Percentiles rank a stretch among this genome's conserved stretches.
phyloP scores from a whole-genome alignment of 2,329 filamentous ascomycete species.

The Aplosporella prunicola region DNA sequence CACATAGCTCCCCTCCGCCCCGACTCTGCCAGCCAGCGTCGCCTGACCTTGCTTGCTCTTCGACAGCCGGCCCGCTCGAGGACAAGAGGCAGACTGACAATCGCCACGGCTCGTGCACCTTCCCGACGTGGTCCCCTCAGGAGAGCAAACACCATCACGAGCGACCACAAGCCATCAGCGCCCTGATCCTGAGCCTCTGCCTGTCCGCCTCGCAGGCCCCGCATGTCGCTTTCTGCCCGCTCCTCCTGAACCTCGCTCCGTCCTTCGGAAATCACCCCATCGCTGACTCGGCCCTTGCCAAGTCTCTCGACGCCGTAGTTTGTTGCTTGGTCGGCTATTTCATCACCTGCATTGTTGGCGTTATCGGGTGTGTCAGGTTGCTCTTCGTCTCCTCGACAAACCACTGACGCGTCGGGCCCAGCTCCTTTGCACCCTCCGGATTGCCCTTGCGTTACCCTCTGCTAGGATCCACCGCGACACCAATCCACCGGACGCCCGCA shows the following conservation, averaged over 20 bases:
- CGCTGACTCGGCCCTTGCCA: background rate
- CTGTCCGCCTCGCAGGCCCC: slow-evolving; percentile 12
- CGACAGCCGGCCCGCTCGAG: slow-evolving; percentile 7
- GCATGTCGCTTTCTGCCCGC: slow-evolving; percentile 10
- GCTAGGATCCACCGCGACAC: background rate
- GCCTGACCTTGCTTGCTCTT: background rate
- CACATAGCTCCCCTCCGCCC: slow-evolving; percentile 3
- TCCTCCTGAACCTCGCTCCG: background rate
- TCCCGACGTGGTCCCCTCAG: slow-evolving; percentile 11
- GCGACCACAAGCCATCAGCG: slow-evolving; percentile 5
- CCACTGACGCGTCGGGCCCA: slow-evolving; percentile 22
- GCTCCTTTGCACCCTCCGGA: slow-evolving; percentile 16
- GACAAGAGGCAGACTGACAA: background rate
- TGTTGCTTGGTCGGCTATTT: slow-evolving; percentile 7
- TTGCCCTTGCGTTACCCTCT: background rate
- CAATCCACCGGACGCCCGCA: background rate
- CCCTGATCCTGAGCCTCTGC: slow-evolving; percentile 5
- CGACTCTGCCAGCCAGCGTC: background rate
- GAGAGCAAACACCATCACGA: slow-evolving; percentile 13
- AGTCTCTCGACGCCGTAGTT: slow-evolving; percentile 6
- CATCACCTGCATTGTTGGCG: slow-evolving; percentile 12
- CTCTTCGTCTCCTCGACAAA: background rate
- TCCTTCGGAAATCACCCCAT: background rate
- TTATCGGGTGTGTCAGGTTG: slow-evolving; percentile 8
- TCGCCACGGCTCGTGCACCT: slow-evolving; percentile 12